phyloP scores from a whole-genome alignment of 164 flowering plant species.

The Cinnamomum micranthum region DNA sequence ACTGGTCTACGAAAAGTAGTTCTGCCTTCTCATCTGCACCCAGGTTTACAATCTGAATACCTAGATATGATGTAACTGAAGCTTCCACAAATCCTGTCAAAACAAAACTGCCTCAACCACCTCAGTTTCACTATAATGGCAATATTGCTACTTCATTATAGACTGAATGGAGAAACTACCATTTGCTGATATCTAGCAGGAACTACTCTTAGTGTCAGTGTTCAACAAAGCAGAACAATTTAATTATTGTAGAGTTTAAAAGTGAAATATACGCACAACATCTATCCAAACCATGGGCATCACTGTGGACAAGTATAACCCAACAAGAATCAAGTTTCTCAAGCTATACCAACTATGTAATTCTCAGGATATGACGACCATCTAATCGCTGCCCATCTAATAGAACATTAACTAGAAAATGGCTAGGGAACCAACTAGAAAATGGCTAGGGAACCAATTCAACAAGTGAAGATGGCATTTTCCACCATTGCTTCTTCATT shows the following conservation, averaged over 20 bases:
- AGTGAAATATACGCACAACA: not conserved
- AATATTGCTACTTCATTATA: not conserved
- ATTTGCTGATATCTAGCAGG: not conserved
- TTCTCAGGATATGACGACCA: too few species aligned
- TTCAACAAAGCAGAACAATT: not conserved
- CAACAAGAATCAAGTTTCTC: not conserved
- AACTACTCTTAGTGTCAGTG: not conserved
- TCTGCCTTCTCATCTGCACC: slow-evolving; percentile 88
- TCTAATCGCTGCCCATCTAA: not conserved
- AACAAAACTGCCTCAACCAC: slow-evolving; percentile 86
- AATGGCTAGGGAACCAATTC: not conserved
- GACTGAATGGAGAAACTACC: not conserved
- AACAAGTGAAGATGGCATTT: not conserved
- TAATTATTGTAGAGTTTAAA: not conserved
- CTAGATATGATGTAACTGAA: slow-evolving; percentile 56
- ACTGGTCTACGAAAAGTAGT: slow-evolving; percentile 68
- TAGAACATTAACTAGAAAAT: not conserved
- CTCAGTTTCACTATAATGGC: slow-evolving; percentile 23
- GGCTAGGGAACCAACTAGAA: too few species aligned
- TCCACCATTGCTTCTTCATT: too few species aligned
- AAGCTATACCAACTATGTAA: not conserved
- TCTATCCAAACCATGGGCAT: not conserved
- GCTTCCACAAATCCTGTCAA: slow-evolving; percentile 88
- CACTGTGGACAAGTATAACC: not conserved
- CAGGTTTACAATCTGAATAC: slow-evolving; percentile 50